These are phyloP conservation scores for Fraxinus ornus DNA, from an alignment of 305 asterid species.

Conservation along the genomic window DNA sequence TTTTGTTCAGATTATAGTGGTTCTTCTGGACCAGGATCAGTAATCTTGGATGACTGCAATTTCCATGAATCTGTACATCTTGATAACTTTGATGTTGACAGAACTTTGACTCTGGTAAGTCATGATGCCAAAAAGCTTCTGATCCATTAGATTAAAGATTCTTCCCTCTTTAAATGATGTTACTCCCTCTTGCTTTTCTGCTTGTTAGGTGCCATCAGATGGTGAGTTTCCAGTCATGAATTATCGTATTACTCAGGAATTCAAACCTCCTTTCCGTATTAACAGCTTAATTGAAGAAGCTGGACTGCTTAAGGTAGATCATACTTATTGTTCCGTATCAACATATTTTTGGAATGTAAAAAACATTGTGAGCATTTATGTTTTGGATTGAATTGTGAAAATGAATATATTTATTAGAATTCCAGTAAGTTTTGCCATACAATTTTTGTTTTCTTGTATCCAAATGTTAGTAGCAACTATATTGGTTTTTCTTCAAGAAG, in stretches of 20 bases:
- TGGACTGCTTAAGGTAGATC: constrained; percentile 73
- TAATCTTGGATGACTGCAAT: constrained; percentile 94
- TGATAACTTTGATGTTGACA: constrained; percentile 88
- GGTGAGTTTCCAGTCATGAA: constrained; percentile 99
- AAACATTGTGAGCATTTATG: not conserved
- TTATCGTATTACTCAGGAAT: constrained; percentile 97
- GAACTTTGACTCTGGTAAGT: constrained; percentile 84
- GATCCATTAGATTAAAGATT: constrained; percentile 20
- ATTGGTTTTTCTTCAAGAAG: not conserved
- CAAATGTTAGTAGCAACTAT: constrained; percentile 18
- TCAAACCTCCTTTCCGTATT: constrained; percentile 92
- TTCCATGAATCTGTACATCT: constrained; percentile 97
- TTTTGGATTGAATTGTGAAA: not conserved
- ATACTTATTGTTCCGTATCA: not conserved
- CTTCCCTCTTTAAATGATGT: constrained; percentile 11
- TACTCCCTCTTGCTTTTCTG: constrained; percentile 13
- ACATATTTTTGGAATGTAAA: not conserved
- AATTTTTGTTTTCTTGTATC: constrained; percentile 16
- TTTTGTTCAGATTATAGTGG: constrained; percentile 67
- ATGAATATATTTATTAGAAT: constrained; percentile 5
- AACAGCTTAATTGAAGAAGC: constrained; percentile 95
- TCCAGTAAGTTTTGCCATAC: constrained; percentile 1
- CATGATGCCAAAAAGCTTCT: constrained; percentile 14
- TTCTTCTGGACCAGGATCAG: constrained; percentile 83
- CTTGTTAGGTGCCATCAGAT: constrained; percentile 85